Evolutionary conservation across 2,329 filamentous ascomycete genomes (phyloP).

Genomic region (Macrophomina phaseolina): DNA sequence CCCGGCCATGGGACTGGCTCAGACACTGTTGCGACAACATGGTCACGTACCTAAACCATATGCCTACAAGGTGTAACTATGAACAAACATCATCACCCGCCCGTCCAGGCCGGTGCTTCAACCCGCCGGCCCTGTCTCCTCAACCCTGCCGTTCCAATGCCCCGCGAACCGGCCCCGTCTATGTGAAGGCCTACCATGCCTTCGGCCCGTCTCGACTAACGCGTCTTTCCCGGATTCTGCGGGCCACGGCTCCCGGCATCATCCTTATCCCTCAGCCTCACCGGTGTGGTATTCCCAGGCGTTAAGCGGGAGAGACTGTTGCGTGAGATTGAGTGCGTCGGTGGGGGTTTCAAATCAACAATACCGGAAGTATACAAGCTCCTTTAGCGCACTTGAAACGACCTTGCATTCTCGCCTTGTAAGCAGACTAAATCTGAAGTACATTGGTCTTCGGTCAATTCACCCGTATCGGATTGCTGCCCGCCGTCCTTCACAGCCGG

Average conservation of each 20-base stretch:
- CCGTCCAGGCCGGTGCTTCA: background rate
- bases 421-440: background rate
- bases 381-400: background rate
- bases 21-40: background rate
- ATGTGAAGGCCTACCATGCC: background rate
- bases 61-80: background rate
- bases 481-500: background rate
- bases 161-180: background rate
- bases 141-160: background rate
- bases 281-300: conserved; percentile 5
- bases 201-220: background rate
- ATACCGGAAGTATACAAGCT: background rate
- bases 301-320: background rate
- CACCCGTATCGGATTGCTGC: background rate
- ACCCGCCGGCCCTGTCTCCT: background rate
- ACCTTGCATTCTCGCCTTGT: background rate
- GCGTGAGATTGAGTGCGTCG: background rate
- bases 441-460: background rate
- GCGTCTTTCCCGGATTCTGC: background rate
- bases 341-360: background rate
- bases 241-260: background rate
- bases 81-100: background rate
- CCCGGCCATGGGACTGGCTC: background rate
- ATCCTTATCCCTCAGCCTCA: background rate
- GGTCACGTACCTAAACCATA: background rate